Percentiles rank a stretch among this genome's conserved stretches.
Evolutionary conservation across 1,139 yeast genomes (phyloP).

Genomic region (Kurtzmaniella quercitrusa): DNA sequence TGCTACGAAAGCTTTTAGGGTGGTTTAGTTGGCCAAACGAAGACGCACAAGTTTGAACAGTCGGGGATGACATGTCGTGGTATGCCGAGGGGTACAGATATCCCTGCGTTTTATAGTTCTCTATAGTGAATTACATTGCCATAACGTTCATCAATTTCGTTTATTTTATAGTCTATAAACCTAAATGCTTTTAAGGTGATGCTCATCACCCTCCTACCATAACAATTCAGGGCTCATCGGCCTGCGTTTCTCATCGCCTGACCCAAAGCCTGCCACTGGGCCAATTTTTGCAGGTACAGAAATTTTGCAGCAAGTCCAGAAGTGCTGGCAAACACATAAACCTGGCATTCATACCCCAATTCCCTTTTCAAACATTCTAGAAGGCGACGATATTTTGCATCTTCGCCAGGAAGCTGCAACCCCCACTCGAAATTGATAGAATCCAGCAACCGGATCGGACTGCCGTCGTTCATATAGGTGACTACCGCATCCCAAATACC

Average conservation of each 20-base stretch:
- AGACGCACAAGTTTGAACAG: too few relatives aligned
- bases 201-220: too few relatives aligned
- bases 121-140: too few relatives aligned
- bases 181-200: too few relatives aligned
- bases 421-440: slow-evolving; percentile 50
- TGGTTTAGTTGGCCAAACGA: too few relatives aligned
- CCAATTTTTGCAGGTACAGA: slow-evolving; percentile 40
- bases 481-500: slow-evolving; percentile 73
- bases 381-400: slow-evolving; percentile 14
- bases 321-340: slow-evolving; percentile 69
- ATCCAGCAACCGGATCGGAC: background rate
- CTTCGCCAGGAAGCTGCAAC: slow-evolving; percentile 21
- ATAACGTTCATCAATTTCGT: too few relatives aligned
- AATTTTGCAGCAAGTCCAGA: slow-evolving; percentile 68
- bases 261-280: slow-evolving; percentile 43
- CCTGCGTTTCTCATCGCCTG: slow-evolving; percentile 9
- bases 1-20: too few relatives aligned
- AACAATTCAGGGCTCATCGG: background rate
- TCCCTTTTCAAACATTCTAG: slow-evolving; percentile 14
- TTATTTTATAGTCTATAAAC: too few relatives aligned
- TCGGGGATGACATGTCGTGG: too few relatives aligned
- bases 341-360: slow-evolving; percentile 13
- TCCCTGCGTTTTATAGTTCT: too few relatives aligned
- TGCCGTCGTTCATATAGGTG: slow-evolving; percentile 18
- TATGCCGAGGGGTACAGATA: too few relatives aligned